phyloP scores from a whole-genome alignment of 352 stramenopile genomes.

The Thraustochytrium striatum region DNA sequence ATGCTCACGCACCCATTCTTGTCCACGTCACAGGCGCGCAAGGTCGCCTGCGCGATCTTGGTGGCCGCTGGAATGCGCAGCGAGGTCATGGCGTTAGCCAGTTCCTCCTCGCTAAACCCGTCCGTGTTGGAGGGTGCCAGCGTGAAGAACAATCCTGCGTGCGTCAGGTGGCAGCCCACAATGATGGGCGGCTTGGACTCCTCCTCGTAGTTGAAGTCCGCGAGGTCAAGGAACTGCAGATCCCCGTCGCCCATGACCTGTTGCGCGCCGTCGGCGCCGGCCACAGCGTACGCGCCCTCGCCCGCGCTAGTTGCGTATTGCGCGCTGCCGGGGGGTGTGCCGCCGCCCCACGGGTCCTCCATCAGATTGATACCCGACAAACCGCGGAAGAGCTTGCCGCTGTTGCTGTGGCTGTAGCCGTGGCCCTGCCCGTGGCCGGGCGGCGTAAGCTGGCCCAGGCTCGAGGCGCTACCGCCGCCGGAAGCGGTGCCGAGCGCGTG shows the following conservation, averaged over 20 bases:
- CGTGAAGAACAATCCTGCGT: slow-evolving; percentile 37
- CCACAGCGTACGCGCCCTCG: neutral
- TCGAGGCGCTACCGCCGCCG: neutral
- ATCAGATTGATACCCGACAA: too few relatives aligned
- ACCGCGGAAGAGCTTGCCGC: neutral
- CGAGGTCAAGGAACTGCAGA: slow-evolving; percentile 34
- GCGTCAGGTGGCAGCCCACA: slow-evolving; percentile 42
- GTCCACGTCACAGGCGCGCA: slow-evolving; percentile 35
- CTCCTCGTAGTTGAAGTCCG: neutral
- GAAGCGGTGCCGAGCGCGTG: neutral
- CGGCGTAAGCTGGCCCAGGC: neutral
- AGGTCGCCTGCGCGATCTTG: slow-evolving; percentile 17
- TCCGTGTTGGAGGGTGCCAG: slow-evolving; percentile 19
- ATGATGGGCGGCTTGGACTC: slow-evolving; percentile 15
- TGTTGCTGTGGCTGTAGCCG: neutral
- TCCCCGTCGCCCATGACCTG: neutral
- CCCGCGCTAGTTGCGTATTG: too few relatives aligned
- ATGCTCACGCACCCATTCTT: slow-evolving; percentile 46
- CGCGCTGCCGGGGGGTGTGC: too few relatives aligned
- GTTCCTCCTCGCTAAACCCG: slow-evolving; percentile 44
- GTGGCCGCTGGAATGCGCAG: slow-evolving; percentile 37
- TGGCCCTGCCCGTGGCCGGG: neutral
- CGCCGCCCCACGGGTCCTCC: too few relatives aligned
- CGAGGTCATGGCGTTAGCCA: slow-evolving; percentile 42
- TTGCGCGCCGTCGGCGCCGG: neutral